A percentile compares a stretch with the other conserved stretches of the same genome.
phyloP scores from a whole-genome alignment of 1,284 basidiomycete species.

The Moesziomyces sp. region DNA sequence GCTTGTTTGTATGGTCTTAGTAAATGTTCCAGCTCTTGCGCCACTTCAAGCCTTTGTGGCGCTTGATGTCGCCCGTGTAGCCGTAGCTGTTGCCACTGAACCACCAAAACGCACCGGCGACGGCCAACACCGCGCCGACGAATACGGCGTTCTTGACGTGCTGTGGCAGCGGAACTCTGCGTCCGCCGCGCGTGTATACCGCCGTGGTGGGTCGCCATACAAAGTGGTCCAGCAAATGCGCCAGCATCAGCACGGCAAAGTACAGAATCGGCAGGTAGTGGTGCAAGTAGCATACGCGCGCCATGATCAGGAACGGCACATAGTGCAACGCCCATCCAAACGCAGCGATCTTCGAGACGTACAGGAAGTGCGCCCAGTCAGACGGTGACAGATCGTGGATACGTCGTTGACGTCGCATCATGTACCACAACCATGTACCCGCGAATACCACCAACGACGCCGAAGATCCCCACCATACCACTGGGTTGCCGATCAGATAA shows the following conservation, averaged over 20 bases:
- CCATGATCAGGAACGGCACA: conserved; percentile 78
- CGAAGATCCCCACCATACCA: conserved; percentile 89
- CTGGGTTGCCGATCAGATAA: conserved; percentile 89
- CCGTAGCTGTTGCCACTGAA: conserved; percentile 89
- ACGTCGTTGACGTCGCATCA: conserved; percentile 85
- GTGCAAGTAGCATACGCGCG: conserved; percentile 82
- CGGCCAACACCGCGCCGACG: conserved; percentile 73
- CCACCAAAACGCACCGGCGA: conserved; percentile 89
- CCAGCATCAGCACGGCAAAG: conserved; percentile 92
- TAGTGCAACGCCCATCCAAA: conserved; percentile 94
- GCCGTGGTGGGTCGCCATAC: conserved; percentile 69
- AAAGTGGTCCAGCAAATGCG: conserved; percentile 90
- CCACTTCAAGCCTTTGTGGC: conserved; percentile 59
- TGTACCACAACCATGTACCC: conserved; percentile 75
- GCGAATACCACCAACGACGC: conserved; percentile 76
- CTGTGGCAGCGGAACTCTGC: conserved; percentile 69
- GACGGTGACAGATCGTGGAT: conserved; percentile 89
- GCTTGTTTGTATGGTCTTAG: conserved; percentile 2
- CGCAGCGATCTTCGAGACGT: conserved; percentile 89
- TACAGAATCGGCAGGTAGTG: conserved; percentile 88
- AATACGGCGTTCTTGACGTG: conserved; percentile 80
- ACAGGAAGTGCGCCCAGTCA: conserved; percentile 91
- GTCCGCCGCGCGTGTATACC: conserved; percentile 45
- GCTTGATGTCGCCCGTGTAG: conserved; percentile 81
- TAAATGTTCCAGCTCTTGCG: conserved; percentile 67